phyloP scores from a whole-genome alignment of 2,329 filamentous ascomycete genomes.

The Aureobasidium leucospermi region DNA sequence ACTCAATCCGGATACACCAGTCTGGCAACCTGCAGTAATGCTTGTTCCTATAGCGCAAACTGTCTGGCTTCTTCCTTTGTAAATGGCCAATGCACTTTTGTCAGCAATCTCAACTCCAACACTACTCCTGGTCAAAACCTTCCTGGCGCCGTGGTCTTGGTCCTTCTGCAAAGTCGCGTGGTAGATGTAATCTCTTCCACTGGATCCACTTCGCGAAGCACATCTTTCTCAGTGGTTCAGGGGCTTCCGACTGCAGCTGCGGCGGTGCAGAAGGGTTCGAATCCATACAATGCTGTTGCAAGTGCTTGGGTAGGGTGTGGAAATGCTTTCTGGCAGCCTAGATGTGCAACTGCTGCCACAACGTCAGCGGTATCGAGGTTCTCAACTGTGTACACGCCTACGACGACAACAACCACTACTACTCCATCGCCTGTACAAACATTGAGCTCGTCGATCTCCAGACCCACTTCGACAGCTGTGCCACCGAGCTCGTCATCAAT shows the following conservation, averaged over 20 bases:
- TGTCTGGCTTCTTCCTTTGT: not conserved
- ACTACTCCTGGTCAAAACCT: not conserved
- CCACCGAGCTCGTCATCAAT: not conserved
- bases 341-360: not conserved
- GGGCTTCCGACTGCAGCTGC: not conserved
- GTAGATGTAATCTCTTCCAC: not conserved
- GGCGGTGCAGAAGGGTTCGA: not conserved
- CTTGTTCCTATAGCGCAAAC: not conserved
- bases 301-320: not conserved
- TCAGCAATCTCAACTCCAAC: not conserved
- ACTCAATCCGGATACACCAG: not conserved
- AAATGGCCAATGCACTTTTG: not conserved
- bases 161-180: not conserved
- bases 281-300: not conserved
- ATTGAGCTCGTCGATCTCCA: not conserved
- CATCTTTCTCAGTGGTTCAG: not conserved
- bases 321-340: not conserved
- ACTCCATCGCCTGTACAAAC: not conserved
- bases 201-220: not conserved
- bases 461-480: not conserved
- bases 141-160: not conserved
- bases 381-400: not conserved
- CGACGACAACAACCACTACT: not conserved
- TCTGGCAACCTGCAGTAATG: not conserved
- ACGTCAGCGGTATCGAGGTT: not conserved